Conservation (phyloP, 2,329 filamentous ascomycete species). For the Arthrobotrys sphaeroides region DNA sequence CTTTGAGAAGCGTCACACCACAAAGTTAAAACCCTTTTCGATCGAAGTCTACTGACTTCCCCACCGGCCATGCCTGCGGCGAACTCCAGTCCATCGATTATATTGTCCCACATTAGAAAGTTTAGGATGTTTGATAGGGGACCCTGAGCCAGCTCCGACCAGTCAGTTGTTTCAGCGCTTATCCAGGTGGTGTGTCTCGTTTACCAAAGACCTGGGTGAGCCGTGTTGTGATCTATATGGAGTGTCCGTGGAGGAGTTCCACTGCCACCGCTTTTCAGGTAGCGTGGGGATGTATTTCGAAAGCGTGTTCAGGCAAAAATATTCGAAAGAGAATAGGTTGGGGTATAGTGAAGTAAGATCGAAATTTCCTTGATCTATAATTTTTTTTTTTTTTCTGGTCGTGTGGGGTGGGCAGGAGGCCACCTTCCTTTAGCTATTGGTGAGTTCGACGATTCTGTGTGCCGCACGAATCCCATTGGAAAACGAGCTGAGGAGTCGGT, state of each 20-base stretch:
- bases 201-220: constrained; percentile 49
- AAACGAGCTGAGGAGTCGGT: not conserved
- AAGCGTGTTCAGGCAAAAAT: not conserved
- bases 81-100: constrained; percentile 13
- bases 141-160: constrained; percentile 36
- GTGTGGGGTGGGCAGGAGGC: constrained; percentile 33
- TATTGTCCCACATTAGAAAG: constrained; percentile 20
- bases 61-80: constrained; percentile 9
- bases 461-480: constrained; percentile 45
- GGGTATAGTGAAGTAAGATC: constrained; percentile 11
- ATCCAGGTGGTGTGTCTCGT: constrained; percentile 46
- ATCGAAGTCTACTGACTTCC: constrained; percentile 2
- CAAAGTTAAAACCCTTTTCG: constrained; percentile 16
- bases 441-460: constrained; percentile 29
- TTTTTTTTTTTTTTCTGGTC: too few species aligned
- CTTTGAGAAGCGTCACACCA: constrained; percentile 36
- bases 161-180: constrained; percentile 43
- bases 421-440: constrained; percentile 42
- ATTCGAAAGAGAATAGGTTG: not conserved
- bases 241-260: constrained; percentile 53
- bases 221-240: constrained; percentile 38
- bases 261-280: constrained; percentile 31
- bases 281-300: constrained; percentile 14
- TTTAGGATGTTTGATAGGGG: constrained; percentile 6
- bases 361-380: constrained; percentile 19